Evolutionary conservation across 192 early-diverging fungal genomes (phyloP).

Genomic region (Phycomyces blakesleeanus): DNA sequence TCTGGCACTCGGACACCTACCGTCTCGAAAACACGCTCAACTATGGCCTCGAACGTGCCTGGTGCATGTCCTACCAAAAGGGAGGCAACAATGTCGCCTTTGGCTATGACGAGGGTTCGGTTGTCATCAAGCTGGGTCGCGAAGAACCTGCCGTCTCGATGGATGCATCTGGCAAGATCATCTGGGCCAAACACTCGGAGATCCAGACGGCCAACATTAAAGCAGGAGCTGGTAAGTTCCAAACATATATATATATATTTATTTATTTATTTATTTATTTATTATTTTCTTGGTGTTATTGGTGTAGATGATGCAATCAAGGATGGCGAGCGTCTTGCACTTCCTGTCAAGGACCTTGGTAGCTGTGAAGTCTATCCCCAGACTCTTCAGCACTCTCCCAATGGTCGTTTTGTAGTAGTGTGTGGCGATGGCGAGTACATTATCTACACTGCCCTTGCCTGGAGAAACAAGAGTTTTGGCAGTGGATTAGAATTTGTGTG

Average conservation of each 20-base stretch:
- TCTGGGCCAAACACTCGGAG: constrained; percentile 96
- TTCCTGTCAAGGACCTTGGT: constrained; percentile 91
- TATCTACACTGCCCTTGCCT: constrained; percentile 98
- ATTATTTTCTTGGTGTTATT: no score
- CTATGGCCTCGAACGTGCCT: constrained; percentile 97
- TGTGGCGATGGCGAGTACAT: constrained; percentile 99
- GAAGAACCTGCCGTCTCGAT: constrained; percentile 96
- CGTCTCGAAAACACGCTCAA: constrained; percentile 95
- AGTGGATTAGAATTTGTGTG: constrained; percentile 95
- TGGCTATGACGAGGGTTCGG: constrained; percentile 94
- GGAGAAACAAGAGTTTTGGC: constrained; percentile 99
- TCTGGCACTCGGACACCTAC: constrained; percentile 98
- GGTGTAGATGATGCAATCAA: constrained; percentile 71
- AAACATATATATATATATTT: no score
- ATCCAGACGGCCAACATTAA: constrained; percentile 96
- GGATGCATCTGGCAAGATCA: constrained; percentile 95
- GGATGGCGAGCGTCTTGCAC: constrained; percentile 87
- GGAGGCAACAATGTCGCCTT: constrained; percentile 91
- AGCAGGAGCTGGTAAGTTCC: constrained; percentile 53
- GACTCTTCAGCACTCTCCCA: constrained; percentile 93
- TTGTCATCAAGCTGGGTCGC: constrained; percentile 93
- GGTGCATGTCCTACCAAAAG: constrained; percentile 84
- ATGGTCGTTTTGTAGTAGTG: constrained; percentile 97
- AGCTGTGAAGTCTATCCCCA: constrained; percentile 98
- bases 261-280: no score